Evolutionary conservation across 495 filamentous ascomycete genomes (phyloP).

Genomic region (Pyrenula aspistea): DNA sequence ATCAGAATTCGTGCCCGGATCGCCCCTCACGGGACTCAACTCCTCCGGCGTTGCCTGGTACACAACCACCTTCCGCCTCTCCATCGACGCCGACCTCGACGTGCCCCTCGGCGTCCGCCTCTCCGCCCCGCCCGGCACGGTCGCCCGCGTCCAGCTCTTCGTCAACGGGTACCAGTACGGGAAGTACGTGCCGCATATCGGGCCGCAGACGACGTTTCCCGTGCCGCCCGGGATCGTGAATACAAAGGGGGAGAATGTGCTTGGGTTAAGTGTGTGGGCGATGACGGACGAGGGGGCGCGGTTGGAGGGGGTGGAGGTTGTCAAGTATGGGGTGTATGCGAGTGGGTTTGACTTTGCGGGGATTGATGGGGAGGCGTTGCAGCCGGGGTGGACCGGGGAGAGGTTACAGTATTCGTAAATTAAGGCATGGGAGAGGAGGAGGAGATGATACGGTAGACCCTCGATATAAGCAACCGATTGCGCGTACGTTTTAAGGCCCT

Average conservation of each 20-base stretch:
- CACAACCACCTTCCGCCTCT: conserved; percentile 39
- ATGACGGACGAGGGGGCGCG: conserved; percentile 24
- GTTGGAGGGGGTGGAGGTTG: conserved; percentile 22
- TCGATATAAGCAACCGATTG: too few species aligned
- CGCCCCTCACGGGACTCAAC: conserved; percentile 36
- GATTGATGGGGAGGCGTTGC: conserved; percentile 27
- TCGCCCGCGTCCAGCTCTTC: conserved; percentile 22
- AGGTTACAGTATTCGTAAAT: conserved; percentile 18
- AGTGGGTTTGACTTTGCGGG: conserved; percentile 30
- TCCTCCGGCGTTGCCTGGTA: conserved; percentile 42
- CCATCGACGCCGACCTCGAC: conserved; percentile 29
- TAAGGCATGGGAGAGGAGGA: too few species aligned
- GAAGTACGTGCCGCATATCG: conserved; percentile 35
- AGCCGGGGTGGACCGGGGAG: conserved; percentile 27
- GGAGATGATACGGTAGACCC: too few species aligned
- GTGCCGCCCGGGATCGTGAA: conserved; percentile 37
- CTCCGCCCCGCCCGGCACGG: conserved; percentile 11
- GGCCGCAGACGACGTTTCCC: conserved; percentile 35
- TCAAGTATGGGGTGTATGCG: conserved; percentile 22
- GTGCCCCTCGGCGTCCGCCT: conserved; percentile 26
- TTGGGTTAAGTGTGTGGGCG: conserved; percentile 35
- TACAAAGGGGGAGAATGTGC: conserved; percentile 28
- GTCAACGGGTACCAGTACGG: conserved; percentile 36
- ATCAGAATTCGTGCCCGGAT: background rate
- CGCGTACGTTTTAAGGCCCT: too few species aligned